Base-by-base conservation (phyloP, 768 basidiomycete species). In the Boletus sp. region DNA sequence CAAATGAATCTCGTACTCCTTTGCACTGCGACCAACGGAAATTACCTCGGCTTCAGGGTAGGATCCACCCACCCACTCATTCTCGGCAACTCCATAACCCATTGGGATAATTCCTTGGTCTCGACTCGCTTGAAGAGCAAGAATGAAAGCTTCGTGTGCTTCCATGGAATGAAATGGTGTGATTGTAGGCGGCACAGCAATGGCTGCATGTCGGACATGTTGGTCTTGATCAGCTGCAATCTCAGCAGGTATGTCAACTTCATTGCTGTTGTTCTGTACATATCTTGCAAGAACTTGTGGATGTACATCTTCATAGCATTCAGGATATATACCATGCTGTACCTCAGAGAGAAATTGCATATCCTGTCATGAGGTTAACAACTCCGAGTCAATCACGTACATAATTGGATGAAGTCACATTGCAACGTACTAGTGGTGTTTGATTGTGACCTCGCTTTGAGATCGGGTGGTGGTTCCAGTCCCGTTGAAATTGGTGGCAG, bases 391-490 rank as follows among this genome's bases (percentile, higher is more conserved):
- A n/a, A n/a, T n/a, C n/a, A n/a, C n/a, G n/a, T n/a, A n/a, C n/a
- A n/a, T n/a, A n/a, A n/a, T n/a, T n/a, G n/a, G n/a, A n/a, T n/a
- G n/a, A n/a, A 40, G 7, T 40, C 14, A 15, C 14, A 40, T n/a
- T 17, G 39, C 15, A 14, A 55, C 30, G 5, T 56, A 59, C 51
- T 17, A 59, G 20, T 1, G 32, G 54, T 8, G 35, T 28, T 37
- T 50, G 50, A 37, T 54, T n/a, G 7, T 53, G 48, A 15, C 42
- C 57, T 9, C n/a, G 37, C 42, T 33, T 46, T 1, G 55, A 56
- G 11, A 80, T 63, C 0, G 73, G 69, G 50, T 80, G 75, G 7
- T 63, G 36, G 53, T 81, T 81, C 78, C 78, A 80, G 9, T 73
- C 61, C 2, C 56, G 1, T 14, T 62, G 60, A 55, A 80, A 79